These are phyloP conservation scores for Aspergillus oerlinghausenensis DNA, from an alignment of 2,329 filamentous ascomycete species.

Conservation along the genomic window DNA sequence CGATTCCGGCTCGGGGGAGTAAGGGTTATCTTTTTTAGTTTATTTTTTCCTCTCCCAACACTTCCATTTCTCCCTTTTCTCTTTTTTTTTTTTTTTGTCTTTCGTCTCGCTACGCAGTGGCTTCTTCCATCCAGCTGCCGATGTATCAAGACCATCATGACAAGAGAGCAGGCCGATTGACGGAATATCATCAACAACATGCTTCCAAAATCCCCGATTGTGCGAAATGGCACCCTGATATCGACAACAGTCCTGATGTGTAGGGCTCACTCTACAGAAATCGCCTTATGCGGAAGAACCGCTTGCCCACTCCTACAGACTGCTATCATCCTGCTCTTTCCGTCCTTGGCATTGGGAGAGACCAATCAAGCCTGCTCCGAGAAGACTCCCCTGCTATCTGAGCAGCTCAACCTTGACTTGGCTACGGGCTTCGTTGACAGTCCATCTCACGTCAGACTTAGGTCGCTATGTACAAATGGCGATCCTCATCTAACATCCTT, in stretches of 20 bases:
- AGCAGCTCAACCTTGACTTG: background rate
- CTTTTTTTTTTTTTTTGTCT: background rate
- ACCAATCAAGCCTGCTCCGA: background rate
- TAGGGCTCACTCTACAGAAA: too few species aligned
- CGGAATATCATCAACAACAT: too few species aligned
- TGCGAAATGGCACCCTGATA: too few species aligned
- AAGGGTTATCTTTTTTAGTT: background rate
- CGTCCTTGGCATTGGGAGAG: background rate
- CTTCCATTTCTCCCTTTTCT: background rate
- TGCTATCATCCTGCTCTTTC: too few species aligned
- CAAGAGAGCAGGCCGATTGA: too few species aligned
- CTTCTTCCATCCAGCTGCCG: background rate
- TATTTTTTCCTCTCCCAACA: background rate
- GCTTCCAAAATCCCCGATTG: too few species aligned
- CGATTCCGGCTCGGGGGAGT: background rate
- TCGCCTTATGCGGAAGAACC: too few species aligned
- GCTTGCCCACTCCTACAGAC: too few species aligned
- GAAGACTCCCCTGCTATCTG: background rate
- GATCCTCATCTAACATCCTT: background rate
- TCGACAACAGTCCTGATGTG: too few species aligned
- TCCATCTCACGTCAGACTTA: background rate
- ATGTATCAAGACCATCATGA: background rate
- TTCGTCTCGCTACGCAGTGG: background rate
- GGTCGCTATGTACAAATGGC: fast-evolving
- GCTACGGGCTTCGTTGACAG: background rate